phyloP scores from a whole-genome alignment of 306 rosid genomes.

The Castanea mollissima region DNA sequence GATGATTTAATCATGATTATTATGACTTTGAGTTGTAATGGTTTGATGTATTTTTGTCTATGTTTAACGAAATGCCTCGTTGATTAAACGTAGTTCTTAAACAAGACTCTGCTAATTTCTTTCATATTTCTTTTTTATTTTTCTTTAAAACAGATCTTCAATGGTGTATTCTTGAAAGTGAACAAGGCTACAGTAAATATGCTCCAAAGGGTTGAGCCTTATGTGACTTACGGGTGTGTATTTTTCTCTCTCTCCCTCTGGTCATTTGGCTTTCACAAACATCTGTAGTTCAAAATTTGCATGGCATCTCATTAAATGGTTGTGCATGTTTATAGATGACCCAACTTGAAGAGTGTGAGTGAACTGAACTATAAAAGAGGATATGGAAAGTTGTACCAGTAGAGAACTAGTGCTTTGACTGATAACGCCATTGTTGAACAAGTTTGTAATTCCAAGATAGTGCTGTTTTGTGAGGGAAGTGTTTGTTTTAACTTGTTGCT shows the following conservation, averaged over 20 bases:
- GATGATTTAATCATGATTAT: not conserved
- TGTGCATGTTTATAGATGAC: slow-evolving; percentile 47
- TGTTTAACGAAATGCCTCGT: not conserved
- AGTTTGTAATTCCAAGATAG: slow-evolving; percentile 23
- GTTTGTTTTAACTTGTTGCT: not conserved
- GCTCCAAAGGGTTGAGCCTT: slow-evolving; percentile 29
- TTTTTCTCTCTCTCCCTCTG: too few relatives aligned
- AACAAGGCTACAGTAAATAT: too few relatives aligned
- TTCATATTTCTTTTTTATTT: too few relatives aligned
- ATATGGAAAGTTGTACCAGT: too few relatives aligned
- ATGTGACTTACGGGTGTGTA: slow-evolving; percentile 79
- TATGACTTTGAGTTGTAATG: not conserved
- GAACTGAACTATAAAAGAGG: slow-evolving; percentile 73
- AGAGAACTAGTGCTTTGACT: slow-evolving; percentile 29
- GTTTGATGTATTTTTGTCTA: not conserved
- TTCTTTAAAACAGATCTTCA: too few relatives aligned
- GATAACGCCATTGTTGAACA: slow-evolving; percentile 74
- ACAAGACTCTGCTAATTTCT: too few relatives aligned
- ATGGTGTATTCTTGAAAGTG: too few relatives aligned
- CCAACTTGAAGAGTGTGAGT: slow-evolving; percentile 80
- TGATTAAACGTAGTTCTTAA: not conserved
- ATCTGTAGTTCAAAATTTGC: not conserved
- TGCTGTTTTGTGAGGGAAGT: not conserved
- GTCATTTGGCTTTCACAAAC: not conserved
- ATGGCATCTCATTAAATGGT: not conserved